These are phyloP conservation scores for Trametes gibbosa DNA, from an alignment of 768 basidiomycete genomes.

Conservation along the genomic window DNA sequence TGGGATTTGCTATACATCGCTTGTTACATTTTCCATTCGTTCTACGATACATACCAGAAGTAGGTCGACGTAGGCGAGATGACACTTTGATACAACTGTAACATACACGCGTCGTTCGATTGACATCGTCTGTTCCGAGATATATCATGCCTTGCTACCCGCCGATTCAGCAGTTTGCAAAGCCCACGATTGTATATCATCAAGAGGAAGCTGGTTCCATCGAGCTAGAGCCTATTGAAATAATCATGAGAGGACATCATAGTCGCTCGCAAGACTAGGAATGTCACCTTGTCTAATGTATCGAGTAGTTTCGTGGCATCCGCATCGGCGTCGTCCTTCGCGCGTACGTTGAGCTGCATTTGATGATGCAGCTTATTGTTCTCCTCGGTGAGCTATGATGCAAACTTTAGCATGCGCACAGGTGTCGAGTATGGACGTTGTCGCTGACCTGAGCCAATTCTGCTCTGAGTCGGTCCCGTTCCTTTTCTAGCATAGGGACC, in stretches of 20 bases:
- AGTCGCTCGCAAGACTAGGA: background rate
- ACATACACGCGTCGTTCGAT: too few relatives aligned
- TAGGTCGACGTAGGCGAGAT: too few relatives aligned
- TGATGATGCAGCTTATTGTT: conserved; percentile 48
- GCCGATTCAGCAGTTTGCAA: conserved; percentile 37
- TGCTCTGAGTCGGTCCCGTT: conserved; percentile 38
- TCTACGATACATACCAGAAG: background rate
- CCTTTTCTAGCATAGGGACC: conserved; percentile 52
- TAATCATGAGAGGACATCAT: conserved; percentile 8
- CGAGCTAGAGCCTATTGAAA: conserved; percentile 25
- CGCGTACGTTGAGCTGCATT: conserved; percentile 47
- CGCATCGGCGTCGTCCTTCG: conserved; percentile 45
- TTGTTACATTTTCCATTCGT: background rate
- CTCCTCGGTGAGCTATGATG: conserved; percentile 53
- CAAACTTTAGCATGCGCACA: background rate
- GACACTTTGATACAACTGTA: background rate
- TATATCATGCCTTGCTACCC: conserved; percentile 8
- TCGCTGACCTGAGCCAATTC: conserved; percentile 35
- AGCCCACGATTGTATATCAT: conserved; percentile 53
- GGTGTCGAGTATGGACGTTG: background rate
- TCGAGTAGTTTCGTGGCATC: conserved; percentile 48
- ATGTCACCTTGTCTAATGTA: conserved; percentile 50
- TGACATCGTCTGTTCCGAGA: too few relatives aligned
- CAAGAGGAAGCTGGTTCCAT: conserved; percentile 56
- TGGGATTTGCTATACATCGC: too few relatives aligned